Evolutionary conservation across 2,329 filamentous ascomycete genomes (phyloP), one percentile per base, ranked within the genome.

Genomic region (Pyrenochaeta sp.): DNA sequence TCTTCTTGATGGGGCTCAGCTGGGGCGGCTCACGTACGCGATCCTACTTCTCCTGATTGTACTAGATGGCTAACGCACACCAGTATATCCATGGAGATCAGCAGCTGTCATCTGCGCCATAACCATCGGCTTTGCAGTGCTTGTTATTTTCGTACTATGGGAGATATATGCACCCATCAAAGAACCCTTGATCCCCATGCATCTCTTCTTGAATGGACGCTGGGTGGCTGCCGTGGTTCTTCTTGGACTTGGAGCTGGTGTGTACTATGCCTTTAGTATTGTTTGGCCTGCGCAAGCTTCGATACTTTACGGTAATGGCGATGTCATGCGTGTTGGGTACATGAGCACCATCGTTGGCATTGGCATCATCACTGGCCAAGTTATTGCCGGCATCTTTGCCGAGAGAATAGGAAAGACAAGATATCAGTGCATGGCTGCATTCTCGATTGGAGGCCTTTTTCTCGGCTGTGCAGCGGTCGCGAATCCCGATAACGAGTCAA

Each of bases 31-130:
- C 33, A 14, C 31, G 44, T 35, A 50, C 18, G 18, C 30, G 7
- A 10, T 15, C n/a, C 7, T 42, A 17, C 18, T 32, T 6, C 27
- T n/a, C 20, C 10, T 32, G 4, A 7, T 1, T 15, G 5, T 39
- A 9, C 21, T n/a, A 12, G 41, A 21, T 40, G 18, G 32, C 32
- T 43, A 53, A 44, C 51, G 44, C 7, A n/a, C 12, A 20, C 46
- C 56, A 23, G 49, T 77, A 36, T 79, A 79, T 56, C 72, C 77
- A 2, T 81, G 78, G 78, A 75, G 68, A n/a, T 77, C 76, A 0
- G 73, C 74, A 0, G 70, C 73, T 2, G 75, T 77, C 11, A 77
- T 80, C 42, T 67, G 69, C 1, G 71, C 75, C 6, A 69, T 81
- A 14, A 51, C 78, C 2, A 58, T 77, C 17, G 78, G 78, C 3